Evolutionary conservation across 176 grass and related monocot genomes (phyloP).

Genomic region (Oryza nivara): DNA sequence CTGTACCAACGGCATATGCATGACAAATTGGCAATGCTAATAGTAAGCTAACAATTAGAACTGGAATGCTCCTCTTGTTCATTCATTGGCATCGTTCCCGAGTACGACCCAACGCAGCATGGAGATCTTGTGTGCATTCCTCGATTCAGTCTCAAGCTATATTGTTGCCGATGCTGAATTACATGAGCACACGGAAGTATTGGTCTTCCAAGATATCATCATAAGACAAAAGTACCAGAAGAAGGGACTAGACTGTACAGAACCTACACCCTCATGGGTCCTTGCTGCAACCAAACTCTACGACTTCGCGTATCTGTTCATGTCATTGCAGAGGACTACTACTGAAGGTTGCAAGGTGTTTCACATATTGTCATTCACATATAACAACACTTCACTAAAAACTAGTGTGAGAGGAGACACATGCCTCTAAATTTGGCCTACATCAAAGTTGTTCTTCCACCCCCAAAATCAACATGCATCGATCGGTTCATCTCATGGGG

Average conservation of each 20-base stretch:
- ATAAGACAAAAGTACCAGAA: not conserved
- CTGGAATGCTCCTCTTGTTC: not conserved
- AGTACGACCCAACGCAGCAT: not conserved
- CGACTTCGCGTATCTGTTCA: conserved; percentile 11
- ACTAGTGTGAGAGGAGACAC: not conserved
- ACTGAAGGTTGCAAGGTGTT: not conserved
- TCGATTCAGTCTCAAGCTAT: not conserved
- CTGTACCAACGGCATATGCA: not conserved
- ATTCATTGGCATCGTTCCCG: not conserved
- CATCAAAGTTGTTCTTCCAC: not conserved
- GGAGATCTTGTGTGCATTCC: not conserved
- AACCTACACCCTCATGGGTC: not conserved
- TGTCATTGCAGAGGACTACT: not conserved
- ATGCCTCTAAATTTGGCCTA: not conserved
- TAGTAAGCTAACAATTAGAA: not conserved
- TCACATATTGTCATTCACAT: not conserved
- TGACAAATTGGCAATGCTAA: not conserved
- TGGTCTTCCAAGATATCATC: not conserved
- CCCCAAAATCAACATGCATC: not conserved
- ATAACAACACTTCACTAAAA: too few species aligned
- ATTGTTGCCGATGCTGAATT: conserved; percentile 17
- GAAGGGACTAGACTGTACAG: not conserved
- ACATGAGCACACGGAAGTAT: not conserved
- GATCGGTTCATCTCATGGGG: not conserved
- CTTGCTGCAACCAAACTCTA: conserved; percentile 22